These are phyloP conservation scores for Aspergillus baeticus DNA, from an alignment of 495 filamentous ascomycete species.

Conservation along the genomic window DNA sequence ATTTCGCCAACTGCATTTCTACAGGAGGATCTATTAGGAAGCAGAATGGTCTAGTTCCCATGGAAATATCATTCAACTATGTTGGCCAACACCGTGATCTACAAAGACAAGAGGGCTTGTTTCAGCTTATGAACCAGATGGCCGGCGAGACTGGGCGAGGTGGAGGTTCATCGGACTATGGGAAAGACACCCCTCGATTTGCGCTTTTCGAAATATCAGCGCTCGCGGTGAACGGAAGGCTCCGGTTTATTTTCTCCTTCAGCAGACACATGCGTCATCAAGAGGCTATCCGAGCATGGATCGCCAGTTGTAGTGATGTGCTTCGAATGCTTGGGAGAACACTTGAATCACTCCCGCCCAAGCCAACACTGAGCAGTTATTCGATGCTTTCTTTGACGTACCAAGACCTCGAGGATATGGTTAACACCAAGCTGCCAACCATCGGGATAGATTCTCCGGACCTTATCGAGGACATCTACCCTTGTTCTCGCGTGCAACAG, in stretches of 20 bases:
- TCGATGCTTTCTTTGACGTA: constrained; percentile 63
- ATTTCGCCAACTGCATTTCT: constrained; percentile 51
- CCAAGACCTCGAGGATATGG: constrained; percentile 51
- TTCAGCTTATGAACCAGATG: constrained; percentile 55
- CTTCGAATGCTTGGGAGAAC: constrained; percentile 50
- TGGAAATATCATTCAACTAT: constrained; percentile 74
- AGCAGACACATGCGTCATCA: constrained; percentile 60
- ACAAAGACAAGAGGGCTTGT: constrained; percentile 58
- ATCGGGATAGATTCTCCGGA: constrained; percentile 45
- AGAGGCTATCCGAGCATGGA: constrained; percentile 56
- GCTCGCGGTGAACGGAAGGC: constrained; percentile 56
- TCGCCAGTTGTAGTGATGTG: constrained; percentile 55
- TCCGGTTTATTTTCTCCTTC: constrained; percentile 65
- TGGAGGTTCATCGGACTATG: constrained; percentile 58
- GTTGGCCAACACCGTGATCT: constrained; percentile 63
- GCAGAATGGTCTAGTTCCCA: constrained; percentile 52
- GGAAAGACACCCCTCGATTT: constrained; percentile 54
- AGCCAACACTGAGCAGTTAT: constrained; percentile 59
- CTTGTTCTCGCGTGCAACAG: constrained; percentile 67
- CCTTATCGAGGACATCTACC: constrained; percentile 62
- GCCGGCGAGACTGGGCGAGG: constrained; percentile 45
- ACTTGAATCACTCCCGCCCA: constrained; percentile 47
- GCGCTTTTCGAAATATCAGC: constrained; percentile 65
- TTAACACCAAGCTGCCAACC: constrained; percentile 39
- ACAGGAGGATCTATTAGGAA: constrained; percentile 36